Conservation (phyloP, 1,284 basidiomycete species). For the Schizopora paradoxa region DNA sequence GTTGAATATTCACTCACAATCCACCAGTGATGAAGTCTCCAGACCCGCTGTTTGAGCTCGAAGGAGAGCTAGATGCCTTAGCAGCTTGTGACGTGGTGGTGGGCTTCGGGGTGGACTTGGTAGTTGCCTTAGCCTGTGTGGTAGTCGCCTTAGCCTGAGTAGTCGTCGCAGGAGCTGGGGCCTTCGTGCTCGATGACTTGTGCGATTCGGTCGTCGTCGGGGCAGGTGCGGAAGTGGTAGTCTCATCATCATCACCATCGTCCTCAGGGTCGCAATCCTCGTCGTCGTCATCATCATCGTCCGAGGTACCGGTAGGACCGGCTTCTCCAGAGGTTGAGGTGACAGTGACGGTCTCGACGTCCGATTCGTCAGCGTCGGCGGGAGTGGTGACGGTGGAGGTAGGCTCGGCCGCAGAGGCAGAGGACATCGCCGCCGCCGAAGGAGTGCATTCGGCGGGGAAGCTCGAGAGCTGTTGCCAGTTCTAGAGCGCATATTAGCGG, state of each 20-base stretch:
- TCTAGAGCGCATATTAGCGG: too few species aligned
- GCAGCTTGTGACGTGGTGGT: too few species aligned
- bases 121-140: slow-evolving; percentile 24
- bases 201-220: slow-evolving; percentile 12
- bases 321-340: slow-evolving; percentile 14
- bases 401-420: slow-evolving; percentile 25
- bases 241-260: slow-evolving; percentile 19
- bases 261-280: slow-evolving; percentile 24
- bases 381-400: slow-evolving; percentile 22
- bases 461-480: too few species aligned
- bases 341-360: slow-evolving; percentile 24
- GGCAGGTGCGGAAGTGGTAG: slow-evolving; percentile 18
- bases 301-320: slow-evolving; percentile 1
- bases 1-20: slow-evolving; percentile 31
- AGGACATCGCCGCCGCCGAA: slow-evolving; percentile 22
- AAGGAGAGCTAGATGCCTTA: too few species aligned
- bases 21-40: slow-evolving; percentile 37
- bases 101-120: slow-evolving; percentile 22
- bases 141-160: slow-evolving; percentile 18
- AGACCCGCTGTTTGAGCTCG: slow-evolving; percentile 16
- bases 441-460: slow-evolving; percentile 17
- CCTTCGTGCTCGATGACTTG: slow-evolving; percentile 14
- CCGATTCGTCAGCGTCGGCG: slow-evolving; percentile 14
- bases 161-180: slow-evolving; percentile 13
- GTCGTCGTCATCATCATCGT: slow-evolving; percentile 27